These are phyloP conservation scores for Conticribra weissflogii DNA, from an alignment of 108 stramenopile genomes.

Conservation along the genomic window DNA sequence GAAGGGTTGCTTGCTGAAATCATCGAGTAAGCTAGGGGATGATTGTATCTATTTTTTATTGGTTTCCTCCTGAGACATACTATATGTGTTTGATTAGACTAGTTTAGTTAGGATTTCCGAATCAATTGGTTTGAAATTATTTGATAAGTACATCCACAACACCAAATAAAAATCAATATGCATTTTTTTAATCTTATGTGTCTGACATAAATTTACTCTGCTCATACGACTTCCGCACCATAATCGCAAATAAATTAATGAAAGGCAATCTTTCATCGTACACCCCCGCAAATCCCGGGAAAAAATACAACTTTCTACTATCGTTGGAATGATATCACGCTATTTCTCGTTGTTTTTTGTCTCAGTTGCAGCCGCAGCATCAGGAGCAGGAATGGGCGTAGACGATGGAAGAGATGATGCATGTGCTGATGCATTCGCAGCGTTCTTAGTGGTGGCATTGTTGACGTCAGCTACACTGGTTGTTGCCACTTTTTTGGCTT, in stretches of 20 bases:
- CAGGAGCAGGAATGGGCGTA: background rate
- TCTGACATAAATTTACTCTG: background rate
- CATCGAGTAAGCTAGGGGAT: conserved; percentile 1
- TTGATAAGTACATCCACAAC: too few relatives aligned
- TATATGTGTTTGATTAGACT: too few relatives aligned
- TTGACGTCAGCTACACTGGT: background rate
- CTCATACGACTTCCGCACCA: background rate
- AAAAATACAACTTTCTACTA: too few relatives aligned
- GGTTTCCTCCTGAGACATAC: too few relatives aligned
- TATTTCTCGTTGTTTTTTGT: background rate
- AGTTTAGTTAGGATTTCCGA: too few relatives aligned
- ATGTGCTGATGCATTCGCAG: too few relatives aligned
- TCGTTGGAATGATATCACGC: background rate
- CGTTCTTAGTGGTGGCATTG: background rate
- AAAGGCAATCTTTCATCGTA: too few relatives aligned
- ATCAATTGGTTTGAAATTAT: too few relatives aligned
- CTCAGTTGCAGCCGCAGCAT: background rate
- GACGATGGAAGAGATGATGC: too few relatives aligned
- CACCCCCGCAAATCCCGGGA: too few relatives aligned
- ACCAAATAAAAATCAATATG: too few relatives aligned
- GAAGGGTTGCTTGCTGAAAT: conserved; percentile 23
- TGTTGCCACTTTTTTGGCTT: conserved; percentile 17
- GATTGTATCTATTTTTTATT: background rate
- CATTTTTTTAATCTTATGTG: background rate
- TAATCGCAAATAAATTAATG: too few relatives aligned